Evolutionary conservation across 1,284 basidiomycete genomes (phyloP).

Genomic region (Pseudomicrostroma phylloplanum): DNA sequence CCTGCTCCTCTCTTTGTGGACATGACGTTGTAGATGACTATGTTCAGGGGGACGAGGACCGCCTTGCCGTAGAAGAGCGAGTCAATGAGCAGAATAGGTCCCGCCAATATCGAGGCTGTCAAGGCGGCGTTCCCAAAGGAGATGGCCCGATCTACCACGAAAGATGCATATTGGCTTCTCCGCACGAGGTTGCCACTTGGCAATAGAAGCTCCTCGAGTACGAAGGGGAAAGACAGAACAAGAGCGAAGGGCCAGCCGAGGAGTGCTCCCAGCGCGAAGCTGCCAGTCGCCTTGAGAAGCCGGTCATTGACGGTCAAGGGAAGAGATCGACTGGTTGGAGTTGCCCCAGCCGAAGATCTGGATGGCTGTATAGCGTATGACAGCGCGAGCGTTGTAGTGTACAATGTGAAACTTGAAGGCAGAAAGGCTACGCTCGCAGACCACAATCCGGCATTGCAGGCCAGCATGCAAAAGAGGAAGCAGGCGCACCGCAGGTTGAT

Average conservation of each 20-base stretch:
- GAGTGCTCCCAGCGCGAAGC: slow-evolving; percentile 75
- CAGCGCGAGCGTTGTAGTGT: slow-evolving; percentile 73
- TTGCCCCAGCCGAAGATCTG: slow-evolving; percentile 5
- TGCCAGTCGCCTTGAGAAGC: slow-evolving; percentile 59
- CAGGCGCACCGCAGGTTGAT: slow-evolving; percentile 84
- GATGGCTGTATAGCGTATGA: slow-evolving; percentile 70
- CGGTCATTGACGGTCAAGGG: slow-evolving; percentile 14
- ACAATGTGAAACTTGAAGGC: slow-evolving; percentile 95
- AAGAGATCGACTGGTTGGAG: slow-evolving; percentile 9
- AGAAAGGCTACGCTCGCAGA: slow-evolving; percentile 26
- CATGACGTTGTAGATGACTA: slow-evolving; percentile 88
- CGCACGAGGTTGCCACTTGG: slow-evolving; percentile 56
- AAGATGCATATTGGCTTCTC: slow-evolving; percentile 10
- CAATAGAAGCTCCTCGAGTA: slow-evolving; percentile 81
- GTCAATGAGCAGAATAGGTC: slow-evolving; percentile 55
- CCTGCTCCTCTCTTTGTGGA: slow-evolving; percentile 60
- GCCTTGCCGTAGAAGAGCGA: slow-evolving; percentile 77
- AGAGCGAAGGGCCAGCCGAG: slow-evolving; percentile 94
- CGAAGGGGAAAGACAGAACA: slow-evolving; percentile 77
- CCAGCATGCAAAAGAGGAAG: slow-evolving; percentile 78
- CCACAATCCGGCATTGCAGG: slow-evolving; percentile 82
- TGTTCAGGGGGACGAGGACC: slow-evolving; percentile 82
- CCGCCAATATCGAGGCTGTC: slow-evolving; percentile 64
- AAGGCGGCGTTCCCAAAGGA: slow-evolving; percentile 56
- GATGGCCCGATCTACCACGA: slow-evolving; percentile 58